Evolutionary conservation across 2,329 filamentous ascomycete species (phyloP).

Genomic region (Tolypocladium nubicola): DNA sequence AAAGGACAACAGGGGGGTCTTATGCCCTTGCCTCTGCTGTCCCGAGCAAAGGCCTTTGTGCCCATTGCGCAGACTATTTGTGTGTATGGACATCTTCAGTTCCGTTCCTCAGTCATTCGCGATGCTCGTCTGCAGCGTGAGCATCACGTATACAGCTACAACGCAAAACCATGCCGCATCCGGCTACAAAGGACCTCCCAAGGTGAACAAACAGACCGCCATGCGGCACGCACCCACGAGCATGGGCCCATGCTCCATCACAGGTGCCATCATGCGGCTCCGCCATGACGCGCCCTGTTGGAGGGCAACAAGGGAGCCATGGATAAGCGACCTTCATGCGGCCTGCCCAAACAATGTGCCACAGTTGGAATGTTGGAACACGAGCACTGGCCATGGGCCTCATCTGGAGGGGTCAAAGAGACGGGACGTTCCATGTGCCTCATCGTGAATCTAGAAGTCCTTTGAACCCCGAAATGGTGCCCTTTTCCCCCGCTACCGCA

Average conservation of each 20-base stretch:
- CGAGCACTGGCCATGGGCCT: conserved; percentile 1
- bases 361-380: conserved; percentile 1
- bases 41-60: conserved; percentile 1
- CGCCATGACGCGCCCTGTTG: conserved; percentile 6
- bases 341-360: not conserved
- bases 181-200: conserved; percentile 8
- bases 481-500: not conserved
- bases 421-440: not conserved
- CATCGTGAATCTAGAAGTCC: not conserved
- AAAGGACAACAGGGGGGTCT: not conserved
- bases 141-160: conserved; percentile 13
- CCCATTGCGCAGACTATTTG: conserved; percentile 4
- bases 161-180: conserved; percentile 7
- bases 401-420: not conserved
- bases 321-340: conserved; percentile 1
- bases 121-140: conserved; percentile 8
- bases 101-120: conserved; percentile 1
- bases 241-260: conserved; percentile 1
- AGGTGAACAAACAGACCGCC: conserved; percentile 4
- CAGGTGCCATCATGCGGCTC: conserved; percentile 8
- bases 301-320: conserved; percentile 3
- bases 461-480: conserved; percentile 1
- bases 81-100: conserved; percentile 1
- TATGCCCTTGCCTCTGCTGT: conserved; percentile 1
- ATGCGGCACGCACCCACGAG: conserved; percentile 3